Evolutionary conservation across 1,284 basidiomycete species (phyloP).

Genomic region (Anthracocystis panici-leucophaei): DNA sequence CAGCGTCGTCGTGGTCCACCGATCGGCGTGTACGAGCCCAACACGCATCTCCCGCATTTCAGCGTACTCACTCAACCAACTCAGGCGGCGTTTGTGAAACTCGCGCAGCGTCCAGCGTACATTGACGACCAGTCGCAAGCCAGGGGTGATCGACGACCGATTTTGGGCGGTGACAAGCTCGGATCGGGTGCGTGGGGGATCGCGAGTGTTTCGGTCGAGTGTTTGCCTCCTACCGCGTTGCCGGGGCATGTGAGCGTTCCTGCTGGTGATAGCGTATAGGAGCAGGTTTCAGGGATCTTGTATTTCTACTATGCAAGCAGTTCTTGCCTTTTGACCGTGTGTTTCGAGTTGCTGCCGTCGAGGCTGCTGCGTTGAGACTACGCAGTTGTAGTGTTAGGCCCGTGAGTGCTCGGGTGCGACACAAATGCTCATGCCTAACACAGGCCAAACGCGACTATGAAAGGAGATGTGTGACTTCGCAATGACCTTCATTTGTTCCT

Average conservation of each 20-base stretch:
- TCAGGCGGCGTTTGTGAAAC: conserved; percentile 41
- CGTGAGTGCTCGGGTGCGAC: no score
- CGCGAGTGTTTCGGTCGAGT: conserved; percentile 46
- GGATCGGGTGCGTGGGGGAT: conserved; percentile 56
- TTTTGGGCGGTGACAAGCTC: conserved; percentile 51
- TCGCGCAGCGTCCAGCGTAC: conserved; percentile 38
- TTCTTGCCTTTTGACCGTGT: no score
- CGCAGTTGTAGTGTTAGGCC: no score
- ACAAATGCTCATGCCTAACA: no score
- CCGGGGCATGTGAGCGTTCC: conserved; percentile 24
- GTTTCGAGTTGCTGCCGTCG: no score
- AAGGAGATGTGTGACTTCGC: no score
- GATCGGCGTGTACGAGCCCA: conserved; percentile 66
- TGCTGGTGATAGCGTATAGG: conserved; percentile 6
- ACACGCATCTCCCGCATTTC: conserved; percentile 62
- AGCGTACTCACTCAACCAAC: conserved; percentile 56
- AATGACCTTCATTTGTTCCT: no score
- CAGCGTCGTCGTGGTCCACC: conserved; percentile 56
- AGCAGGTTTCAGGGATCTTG: no score
- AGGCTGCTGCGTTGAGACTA: no score
- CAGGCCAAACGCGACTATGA: no score
- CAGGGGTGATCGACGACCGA: conserved; percentile 36
- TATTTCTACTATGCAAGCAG: no score
- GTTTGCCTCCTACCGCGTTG: conserved; percentile 21
- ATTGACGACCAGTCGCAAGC: conserved; percentile 29